Percentiles rank a stretch among this genome's conserved stretches.
Evolutionary conservation across 306 rosid genomes (phyloP).

Genomic region (Acmispon strigosus): DNA sequence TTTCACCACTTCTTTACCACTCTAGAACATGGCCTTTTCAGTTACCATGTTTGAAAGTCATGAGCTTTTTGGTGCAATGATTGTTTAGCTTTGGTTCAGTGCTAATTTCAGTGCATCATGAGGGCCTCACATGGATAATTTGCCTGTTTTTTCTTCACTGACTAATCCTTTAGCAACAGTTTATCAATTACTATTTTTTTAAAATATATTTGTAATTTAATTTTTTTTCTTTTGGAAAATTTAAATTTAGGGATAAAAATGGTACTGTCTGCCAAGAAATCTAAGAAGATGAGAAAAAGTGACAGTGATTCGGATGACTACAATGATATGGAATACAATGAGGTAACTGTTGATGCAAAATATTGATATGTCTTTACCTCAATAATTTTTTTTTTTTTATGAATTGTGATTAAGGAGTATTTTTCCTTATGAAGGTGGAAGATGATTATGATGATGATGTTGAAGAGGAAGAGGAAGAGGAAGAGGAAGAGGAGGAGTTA

Average conservation of each 20-base stretch:
- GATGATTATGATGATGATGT: conserved; percentile 22
- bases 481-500: conserved; percentile 22
- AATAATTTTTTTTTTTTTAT: not conserved
- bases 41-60: not conserved
- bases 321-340: conserved; percentile 23
- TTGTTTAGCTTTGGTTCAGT: not conserved
- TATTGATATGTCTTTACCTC: not conserved
- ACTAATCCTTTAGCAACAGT: not conserved
- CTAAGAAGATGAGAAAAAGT: conserved; percentile 10
- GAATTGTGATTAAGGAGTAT: conserved; percentile 1
- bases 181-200: not conserved
- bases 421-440: conserved; percentile 28
- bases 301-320: conserved; percentile 36
- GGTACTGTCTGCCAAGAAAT: conserved; percentile 36
- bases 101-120: not conserved
- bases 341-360: conserved; percentile 18
- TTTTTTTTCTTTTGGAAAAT: not conserved
- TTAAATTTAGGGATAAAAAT: conserved; percentile 17
- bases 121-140: not conserved
- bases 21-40: too few relatives aligned
- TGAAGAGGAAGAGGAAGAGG: conserved; percentile 17
- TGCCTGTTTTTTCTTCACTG: not conserved
- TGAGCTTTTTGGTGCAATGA: not conserved
- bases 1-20: too few relatives aligned
- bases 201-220: too few relatives aligned